phyloP scores from a whole-genome alignment of 2,329 filamentous ascomycete genomes.

The Alternaria sp. region DNA sequence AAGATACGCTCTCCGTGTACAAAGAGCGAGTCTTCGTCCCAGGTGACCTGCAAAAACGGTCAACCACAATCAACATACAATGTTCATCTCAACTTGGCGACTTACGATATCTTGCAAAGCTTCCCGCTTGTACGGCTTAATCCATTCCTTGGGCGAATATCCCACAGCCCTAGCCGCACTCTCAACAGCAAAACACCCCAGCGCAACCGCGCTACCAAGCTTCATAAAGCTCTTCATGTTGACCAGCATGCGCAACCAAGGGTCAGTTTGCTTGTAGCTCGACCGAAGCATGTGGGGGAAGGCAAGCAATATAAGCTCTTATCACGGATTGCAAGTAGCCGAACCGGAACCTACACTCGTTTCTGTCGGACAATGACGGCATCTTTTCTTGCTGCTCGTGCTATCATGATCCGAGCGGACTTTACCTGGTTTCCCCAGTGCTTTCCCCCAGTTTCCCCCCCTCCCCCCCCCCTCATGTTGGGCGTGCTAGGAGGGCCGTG shows the following conservation, averaged over 20 bases:
- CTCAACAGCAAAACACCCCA: conserved; percentile 55
- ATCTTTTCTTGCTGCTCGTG: conserved; percentile 15
- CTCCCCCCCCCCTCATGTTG: not conserved
- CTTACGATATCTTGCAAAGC: conserved; percentile 65
- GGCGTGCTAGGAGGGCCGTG: not conserved
- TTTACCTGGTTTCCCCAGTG: conserved; percentile 3
- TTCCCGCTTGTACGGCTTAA: conserved; percentile 60
- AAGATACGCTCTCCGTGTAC: conserved; percentile 74
- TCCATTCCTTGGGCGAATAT: conserved; percentile 60
- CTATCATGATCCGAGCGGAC: conserved; percentile 21
- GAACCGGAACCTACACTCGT: conserved; percentile 12
- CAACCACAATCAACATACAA: not conserved
- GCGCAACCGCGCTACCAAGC: conserved; percentile 37
- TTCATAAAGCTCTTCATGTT: conserved; percentile 32
- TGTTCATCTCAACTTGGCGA: conserved; percentile 4
- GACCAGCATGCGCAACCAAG: conserved; percentile 13
- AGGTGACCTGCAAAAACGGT: conserved; percentile 62
- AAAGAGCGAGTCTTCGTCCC: conserved; percentile 75
- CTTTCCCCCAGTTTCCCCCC: conserved; percentile 12
- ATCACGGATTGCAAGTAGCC: conserved; percentile 1
- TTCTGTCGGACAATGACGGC: conserved; percentile 21
- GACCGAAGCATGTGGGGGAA: not conserved
- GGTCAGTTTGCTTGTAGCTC: not conserved
- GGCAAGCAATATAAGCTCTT: not conserved
- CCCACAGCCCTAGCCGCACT: conserved; percentile 59